Evolutionary conservation across 441 rosid genomes (phyloP), one percentile per base, ranked within the genome.

Genomic region (Gossypium laxum): DNA sequence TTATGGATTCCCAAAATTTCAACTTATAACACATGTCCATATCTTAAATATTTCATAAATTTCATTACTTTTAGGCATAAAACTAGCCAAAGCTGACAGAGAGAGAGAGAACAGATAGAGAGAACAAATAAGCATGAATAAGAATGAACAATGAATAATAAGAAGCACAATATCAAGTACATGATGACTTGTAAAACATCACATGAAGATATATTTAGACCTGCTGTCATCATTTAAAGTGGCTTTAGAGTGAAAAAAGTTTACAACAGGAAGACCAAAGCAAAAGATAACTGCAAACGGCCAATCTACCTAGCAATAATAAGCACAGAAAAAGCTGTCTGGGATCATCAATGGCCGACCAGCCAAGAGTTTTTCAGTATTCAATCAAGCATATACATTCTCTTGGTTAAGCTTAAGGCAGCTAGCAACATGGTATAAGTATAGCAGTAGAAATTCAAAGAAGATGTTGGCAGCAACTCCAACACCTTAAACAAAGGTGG

Each of bases 1-100:
- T 50, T 15, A 24, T 28, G 18, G 26, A 10, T 30, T 51, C 59
- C 71, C 26, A 67, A 67, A 67, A 50, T 41, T 67, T 66, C 55
- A n/a, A 67, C 28, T 41, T 41, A 41, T 41, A 10, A 8, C 59
- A 50, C 59, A 51, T 17, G 11, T 8, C 45, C 41, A 26, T 10
- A 50, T 22, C 18, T 45, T 45, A n/a, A 7, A 24, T 47, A 2
- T 12, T 24, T 14, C 22, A 24, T 47, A 65, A 22, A 22, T 65
- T 45, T 47, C 56, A n/a, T 45, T 45, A 47, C 41, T 24, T 66
- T 47, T 47, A 22, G 38, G 70, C 21, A 66, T 24, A 66, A 65
- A 24, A 24, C 17, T 24, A 57, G 62, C 7, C 62, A 57, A 21
- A 24, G 38, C 24, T 51, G 56, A 51, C 56, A 17, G 22, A 51